Percentiles rank a stretch among this genome's conserved stretches.
Conservation (phyloP, 768 basidiomycete species). For the Lactifluus piperatus region DNA sequence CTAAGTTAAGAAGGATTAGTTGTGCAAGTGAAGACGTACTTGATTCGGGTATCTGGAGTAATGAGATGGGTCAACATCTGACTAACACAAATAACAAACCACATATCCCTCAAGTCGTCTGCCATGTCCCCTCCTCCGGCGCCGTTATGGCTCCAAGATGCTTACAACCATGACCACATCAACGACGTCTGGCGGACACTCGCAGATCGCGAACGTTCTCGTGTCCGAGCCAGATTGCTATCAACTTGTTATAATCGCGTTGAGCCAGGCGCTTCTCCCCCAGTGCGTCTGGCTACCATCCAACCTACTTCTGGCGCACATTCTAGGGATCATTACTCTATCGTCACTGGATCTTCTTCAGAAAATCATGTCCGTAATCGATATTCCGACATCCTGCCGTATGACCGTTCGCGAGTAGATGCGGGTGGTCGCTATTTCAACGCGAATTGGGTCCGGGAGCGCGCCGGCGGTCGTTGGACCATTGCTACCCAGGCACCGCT, state of each 20-base stretch:
- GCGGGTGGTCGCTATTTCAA: conserved; percentile 61
- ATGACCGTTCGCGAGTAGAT: conserved; percentile 73
- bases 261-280: conserved; percentile 20
- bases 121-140: not conserved
- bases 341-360: conserved; percentile 38
- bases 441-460: conserved; percentile 79
- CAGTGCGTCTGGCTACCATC: not conserved
- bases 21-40: conserved; percentile 1
- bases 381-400: conserved; percentile 66
- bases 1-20: not conserved
- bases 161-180: conserved; percentile 24
- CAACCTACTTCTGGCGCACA: conserved; percentile 19
- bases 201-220: conserved; percentile 32
- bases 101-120: not conserved
- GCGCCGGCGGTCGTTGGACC: conserved; percentile 68
- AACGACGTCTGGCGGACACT: conserved; percentile 29
- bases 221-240: conserved; percentile 26
- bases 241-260: conserved; percentile 20
- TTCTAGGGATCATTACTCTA: conserved; percentile 43
- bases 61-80: conserved; percentile 14
- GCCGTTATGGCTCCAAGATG: conserved; percentile 25
- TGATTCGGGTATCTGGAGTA: conserved; percentile 19
- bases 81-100: no score
- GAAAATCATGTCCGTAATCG: conserved; percentile 49
- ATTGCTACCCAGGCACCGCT: conserved; percentile 82